Conservation (phyloP, 805 yeast species). For the Scheffersomyces stipitis region DNA sequence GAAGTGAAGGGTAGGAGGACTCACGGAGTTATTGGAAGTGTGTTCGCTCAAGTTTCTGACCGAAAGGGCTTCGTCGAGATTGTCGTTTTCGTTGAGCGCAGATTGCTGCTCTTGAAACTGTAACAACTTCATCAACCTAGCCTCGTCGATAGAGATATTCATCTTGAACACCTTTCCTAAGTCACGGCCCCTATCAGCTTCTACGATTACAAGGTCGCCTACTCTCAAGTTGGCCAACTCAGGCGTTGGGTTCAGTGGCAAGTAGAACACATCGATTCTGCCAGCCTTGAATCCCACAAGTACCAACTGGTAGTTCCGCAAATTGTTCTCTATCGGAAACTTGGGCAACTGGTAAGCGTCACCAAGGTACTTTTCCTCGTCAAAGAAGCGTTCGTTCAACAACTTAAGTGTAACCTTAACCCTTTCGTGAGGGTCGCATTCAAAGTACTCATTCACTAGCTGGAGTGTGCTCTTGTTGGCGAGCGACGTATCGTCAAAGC, state of each 20-base stretch:
- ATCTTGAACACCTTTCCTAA: slow-evolving; percentile 64
- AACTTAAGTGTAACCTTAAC: slow-evolving; percentile 34
- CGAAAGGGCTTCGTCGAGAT: slow-evolving; percentile 20
- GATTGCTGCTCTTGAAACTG: slow-evolving; percentile 74
- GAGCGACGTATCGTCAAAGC: background rate
- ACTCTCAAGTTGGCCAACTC: slow-evolving; percentile 33
- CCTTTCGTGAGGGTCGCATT: slow-evolving; percentile 36
- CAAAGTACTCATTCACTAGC: slow-evolving; percentile 34
- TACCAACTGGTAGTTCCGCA: slow-evolving; percentile 44
- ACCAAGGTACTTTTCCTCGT: slow-evolving; percentile 28
- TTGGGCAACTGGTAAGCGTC: slow-evolving; percentile 34
- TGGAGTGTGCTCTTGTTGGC: slow-evolving; percentile 9
- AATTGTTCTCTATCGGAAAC: slow-evolving; percentile 20
- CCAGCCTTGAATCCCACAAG: slow-evolving; percentile 78
- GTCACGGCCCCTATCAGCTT: slow-evolving; percentile 81
- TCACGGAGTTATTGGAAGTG: slow-evolving; percentile 7
- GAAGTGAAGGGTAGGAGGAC: slow-evolving; percentile 52
- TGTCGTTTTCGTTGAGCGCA: slow-evolving; percentile 44
- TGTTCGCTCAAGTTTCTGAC: slow-evolving; percentile 20
- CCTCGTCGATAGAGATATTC: slow-evolving; percentile 62
- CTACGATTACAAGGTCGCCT: slow-evolving; percentile 77
- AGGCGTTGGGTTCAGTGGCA: slow-evolving; percentile 36
- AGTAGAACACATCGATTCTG: slow-evolving; percentile 72
- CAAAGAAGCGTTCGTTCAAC: slow-evolving; percentile 27
- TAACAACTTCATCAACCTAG: slow-evolving; percentile 61